phyloP scores from a whole-genome alignment of 768 basidiomycete species.

The Rhodotorula toruloides region DNA sequence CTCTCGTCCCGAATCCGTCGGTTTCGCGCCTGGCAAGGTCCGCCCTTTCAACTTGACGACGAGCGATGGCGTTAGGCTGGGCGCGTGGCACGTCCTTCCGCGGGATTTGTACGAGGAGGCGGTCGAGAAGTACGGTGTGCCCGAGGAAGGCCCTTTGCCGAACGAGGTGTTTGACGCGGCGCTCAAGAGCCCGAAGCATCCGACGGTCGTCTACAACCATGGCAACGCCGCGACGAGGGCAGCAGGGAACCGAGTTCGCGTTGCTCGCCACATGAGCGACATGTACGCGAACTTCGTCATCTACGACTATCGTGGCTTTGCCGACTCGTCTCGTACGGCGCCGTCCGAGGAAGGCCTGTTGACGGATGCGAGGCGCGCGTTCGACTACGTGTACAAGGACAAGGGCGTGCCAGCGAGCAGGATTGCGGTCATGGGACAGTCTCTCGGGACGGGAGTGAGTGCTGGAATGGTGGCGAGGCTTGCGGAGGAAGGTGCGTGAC shows the following conservation, averaged over 20 bases:
- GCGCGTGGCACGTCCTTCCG: conserved; percentile 78
- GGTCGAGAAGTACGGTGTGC: conserved; percentile 45
- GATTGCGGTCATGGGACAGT: conserved; percentile 76
- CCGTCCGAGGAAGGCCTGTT: conserved; percentile 72
- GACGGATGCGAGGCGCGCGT: conserved; percentile 66
- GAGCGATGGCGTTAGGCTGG: conserved; percentile 69
- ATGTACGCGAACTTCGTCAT: conserved; percentile 70
- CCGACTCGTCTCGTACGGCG: conserved; percentile 64
- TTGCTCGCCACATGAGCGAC: conserved; percentile 47
- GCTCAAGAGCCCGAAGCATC: conserved; percentile 48
- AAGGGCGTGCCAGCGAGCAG: conserved; percentile 58
- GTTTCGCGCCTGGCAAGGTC: conserved; percentile 75
- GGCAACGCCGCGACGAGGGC: conserved; percentile 83
- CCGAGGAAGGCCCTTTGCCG: conserved; percentile 43
- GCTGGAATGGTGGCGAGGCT: conserved; percentile 51
- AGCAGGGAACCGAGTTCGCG: conserved; percentile 59
- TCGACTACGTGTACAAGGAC: conserved; percentile 62
- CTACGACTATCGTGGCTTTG: conserved; percentile 85
- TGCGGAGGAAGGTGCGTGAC: conserved; percentile 47
- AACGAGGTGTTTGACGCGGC: conserved; percentile 32
- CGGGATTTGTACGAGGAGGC: conserved; percentile 57
- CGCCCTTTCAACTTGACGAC: conserved; percentile 66
- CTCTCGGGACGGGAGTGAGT: conserved; percentile 77
- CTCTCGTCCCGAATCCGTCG: conserved; percentile 67
- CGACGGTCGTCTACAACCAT: conserved; percentile 86